phyloP scores from a whole-genome alignment of 2,329 filamentous ascomycete genomes.

The Basipetospora chlamydospora region DNA sequence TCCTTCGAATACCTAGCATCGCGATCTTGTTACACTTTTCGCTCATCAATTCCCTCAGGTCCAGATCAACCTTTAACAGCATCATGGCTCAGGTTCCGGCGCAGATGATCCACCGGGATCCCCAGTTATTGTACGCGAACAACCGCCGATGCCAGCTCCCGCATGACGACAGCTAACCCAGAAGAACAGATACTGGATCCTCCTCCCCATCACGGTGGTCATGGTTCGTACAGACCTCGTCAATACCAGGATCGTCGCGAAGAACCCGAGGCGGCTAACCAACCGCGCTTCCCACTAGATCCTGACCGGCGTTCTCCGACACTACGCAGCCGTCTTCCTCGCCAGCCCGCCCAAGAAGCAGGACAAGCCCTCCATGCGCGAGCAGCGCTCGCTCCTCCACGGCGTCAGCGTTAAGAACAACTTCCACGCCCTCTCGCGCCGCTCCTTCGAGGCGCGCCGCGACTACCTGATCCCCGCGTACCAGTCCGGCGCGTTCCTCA shows the following conservation, averaged over 20 bases:
- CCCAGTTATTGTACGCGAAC: slow-evolving; percentile 75
- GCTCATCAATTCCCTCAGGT: too few species aligned
- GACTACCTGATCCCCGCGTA: slow-evolving; percentile 67
- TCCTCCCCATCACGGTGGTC: slow-evolving; percentile 91
- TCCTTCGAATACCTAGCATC: too few species aligned
- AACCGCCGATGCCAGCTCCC: background rate
- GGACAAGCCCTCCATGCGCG: slow-evolving; percentile 60
- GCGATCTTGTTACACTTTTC: too few species aligned
- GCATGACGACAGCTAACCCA: slow-evolving; percentile 2
- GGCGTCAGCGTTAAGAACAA: slow-evolving; percentile 77
- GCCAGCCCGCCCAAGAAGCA: slow-evolving; percentile 71
- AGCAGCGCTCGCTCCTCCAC: slow-evolving; percentile 72
- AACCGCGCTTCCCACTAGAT: slow-evolving; percentile 35
- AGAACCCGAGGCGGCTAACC: too few species aligned
- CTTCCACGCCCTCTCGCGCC: slow-evolving; percentile 61
- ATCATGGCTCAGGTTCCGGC: slow-evolving; percentile 71
- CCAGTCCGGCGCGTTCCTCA: slow-evolving; percentile 76
- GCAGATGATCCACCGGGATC: slow-evolving; percentile 97
- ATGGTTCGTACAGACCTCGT: slow-evolving; percentile 61
- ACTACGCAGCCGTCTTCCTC: slow-evolving; percentile 91
- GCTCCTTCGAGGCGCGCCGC: slow-evolving; percentile 68
- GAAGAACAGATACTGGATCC: slow-evolving; percentile 79
- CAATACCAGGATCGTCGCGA: too few species aligned
- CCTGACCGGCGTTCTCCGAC: slow-evolving; percentile 84
- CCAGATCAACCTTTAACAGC: slow-evolving; percentile 6